Evolutionary conservation across 116 monocot species (phyloP), one percentile per base, ranked within the genome.

Genomic region (Iris pallida): DNA sequence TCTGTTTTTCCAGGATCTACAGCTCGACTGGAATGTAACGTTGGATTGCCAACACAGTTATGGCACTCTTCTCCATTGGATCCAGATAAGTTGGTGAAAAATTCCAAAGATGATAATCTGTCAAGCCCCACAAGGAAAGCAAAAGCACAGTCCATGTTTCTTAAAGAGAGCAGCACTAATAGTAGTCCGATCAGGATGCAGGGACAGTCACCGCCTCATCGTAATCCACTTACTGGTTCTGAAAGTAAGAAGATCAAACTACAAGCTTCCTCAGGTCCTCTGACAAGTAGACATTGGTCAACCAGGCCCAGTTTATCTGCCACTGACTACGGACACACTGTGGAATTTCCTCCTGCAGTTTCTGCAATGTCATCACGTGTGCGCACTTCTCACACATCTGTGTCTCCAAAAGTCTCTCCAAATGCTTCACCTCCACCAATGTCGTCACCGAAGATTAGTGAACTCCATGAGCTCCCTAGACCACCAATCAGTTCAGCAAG

Each of bases 381-480:
- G 40, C 55, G 71, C 16, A 57, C 81, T 48, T 49, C 77, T 53
- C 75, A 55, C 20, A 13, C 65, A 44, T 69, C 69, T 41, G 7
- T 55, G n/a, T 73, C 76, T 69, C 72, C 80, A 15, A 79, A 42
- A 64, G 47, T 76, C 6, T 80, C 83, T 13, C 73, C 73, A 14
- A 71, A 42, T 48, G n/a, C 77, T 10, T 85, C 88, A 16, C 80
- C 88, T 61, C 80, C 78, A 45, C 69, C 74, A 1, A 57, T 82
- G 45, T 73, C 69, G 54, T 74, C 89, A 55, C 85, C 85, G 3
- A 76, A 61, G 63, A 83, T 88, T 52, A 86, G 66, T 60, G 92
- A 88, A 53, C 88, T 88, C 75, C 92, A 92, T 64, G 92, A 85
- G 66, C 88, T 92, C 70, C 92, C 92, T 53, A 70, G 88, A 14